Evolutionary conservation across 805 yeast genomes (phyloP), one percentile per base, ranked within the genome.

Genomic region (Wickerhamiella azyma): DNA sequence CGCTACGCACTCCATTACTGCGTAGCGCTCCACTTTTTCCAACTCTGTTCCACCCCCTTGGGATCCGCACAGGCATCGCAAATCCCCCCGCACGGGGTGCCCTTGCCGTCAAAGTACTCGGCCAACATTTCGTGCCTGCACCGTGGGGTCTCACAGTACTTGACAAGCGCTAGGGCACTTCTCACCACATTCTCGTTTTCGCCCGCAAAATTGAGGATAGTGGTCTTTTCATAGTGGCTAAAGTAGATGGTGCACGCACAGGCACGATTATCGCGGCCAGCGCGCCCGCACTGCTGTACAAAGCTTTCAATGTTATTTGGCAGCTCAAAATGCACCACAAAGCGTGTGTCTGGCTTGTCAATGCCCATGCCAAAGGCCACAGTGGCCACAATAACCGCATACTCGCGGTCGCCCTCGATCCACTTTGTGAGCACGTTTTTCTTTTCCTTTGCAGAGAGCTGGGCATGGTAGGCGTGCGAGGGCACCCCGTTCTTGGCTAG

Each of bases 341-440:
- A 88, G 44, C 98, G 67, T 8, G 89, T 96, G 63, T 92, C 94
- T 0, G 96, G 83, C 59, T 92, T 92, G 64, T 92, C 98, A 45
- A 92, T 88, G 41, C 98, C 98, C 96, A 92, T 86, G 19, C 98
- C 98, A 70, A 92, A 92, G 0, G 98, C 98, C 55, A 92, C 81
- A 0, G 98, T 92, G 0, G 98, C 98, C 65, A 96, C 88, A 9
- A 92, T 85, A 1, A 88, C 79, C 58, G 80, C 81, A 19, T 77
- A 65, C 5, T 33, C 21, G 6, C 48, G 52, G 21, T 65, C 62
- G 45, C 82, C 81, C 1, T 63, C 58, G 59, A 89, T 96, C 98
- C 98, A 92, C 24, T 66, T 67, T 14, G 65, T 64, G 63, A 92
- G 96, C 8, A 85, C 43, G 9, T n/a, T 75, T 3, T 62, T 54